Base-by-base conservation (phyloP, 106 monocot genomes). In the Apostasia ramifera region DNA sequence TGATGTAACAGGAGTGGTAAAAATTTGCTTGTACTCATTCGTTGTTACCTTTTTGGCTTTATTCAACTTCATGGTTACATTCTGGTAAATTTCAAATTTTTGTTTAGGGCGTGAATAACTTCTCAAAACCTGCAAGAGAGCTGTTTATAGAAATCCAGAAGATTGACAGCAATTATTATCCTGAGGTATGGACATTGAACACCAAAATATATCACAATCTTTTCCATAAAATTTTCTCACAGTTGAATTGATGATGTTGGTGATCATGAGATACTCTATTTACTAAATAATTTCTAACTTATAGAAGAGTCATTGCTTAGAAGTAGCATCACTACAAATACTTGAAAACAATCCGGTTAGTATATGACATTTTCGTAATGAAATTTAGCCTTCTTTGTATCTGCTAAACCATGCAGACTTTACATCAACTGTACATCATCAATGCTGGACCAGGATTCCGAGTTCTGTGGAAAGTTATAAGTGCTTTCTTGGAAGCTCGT, bases 111-210 rank as follows among this genome's bases (percentile, higher is more conserved):
- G 61, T 71, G 6, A 77, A 72, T 61, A 82, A 62, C 66, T 89
- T 89, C 45, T 74, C 82, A 37, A 89, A 85, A 69, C 74, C 79
- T 56, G 89, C 85, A 39, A 75, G 85, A 75, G 89, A 85, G 42
- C 52, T 89, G 2, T 82, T 89, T 47, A 12, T 45, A 52, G 82
- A 82, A 65, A 80, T 89, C 70, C 89, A 89, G 55, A 89, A 85
- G 77, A 85, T 89, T 4, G 82, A 89, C 51, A 82, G 82, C 77
- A 82, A 82, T 75, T 85, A 89, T 60, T 89, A 89, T 69, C 89
- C 89, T 39, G 89, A 89, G 82, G 89, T 85, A 26, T 26, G 26
- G 26, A 26, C 26, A 26, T 26, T 26, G 26, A 26, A 26, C 26
- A 0, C 26, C 26, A 26, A 26, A 26, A 26, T 26, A 26, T 26